Evolutionary conservation across 2,329 filamentous ascomycete genomes (phyloP).

Genomic region (Aspergillus nomiae): DNA sequence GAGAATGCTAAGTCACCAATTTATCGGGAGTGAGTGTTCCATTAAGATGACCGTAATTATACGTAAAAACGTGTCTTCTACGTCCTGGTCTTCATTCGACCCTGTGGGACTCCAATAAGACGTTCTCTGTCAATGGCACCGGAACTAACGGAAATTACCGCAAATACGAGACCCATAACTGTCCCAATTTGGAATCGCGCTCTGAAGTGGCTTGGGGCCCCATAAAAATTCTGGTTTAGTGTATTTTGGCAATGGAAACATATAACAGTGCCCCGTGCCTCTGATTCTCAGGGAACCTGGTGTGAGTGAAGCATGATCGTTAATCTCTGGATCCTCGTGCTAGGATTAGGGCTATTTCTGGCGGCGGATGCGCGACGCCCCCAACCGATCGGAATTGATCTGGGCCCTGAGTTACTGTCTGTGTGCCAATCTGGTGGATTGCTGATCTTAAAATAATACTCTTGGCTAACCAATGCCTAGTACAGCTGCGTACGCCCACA

Average conservation of each 20-base stretch:
- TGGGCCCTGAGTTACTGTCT: not conserved
- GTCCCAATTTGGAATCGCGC: not conserved
- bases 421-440: not conserved
- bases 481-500: not conserved
- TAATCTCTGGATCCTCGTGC: not conserved
- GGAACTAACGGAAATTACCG: not conserved
- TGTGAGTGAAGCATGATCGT: not conserved
- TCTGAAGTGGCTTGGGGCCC: not conserved
- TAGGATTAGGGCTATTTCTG: not conserved
- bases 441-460: not conserved
- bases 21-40: too few species aligned
- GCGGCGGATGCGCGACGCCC: not conserved
- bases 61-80: too few species aligned
- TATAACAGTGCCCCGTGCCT: not conserved
- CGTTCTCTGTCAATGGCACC: too few species aligned
- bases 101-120: too few species aligned
- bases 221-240: not conserved
- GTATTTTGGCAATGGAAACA: not conserved
- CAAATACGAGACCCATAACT: not conserved
- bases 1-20: too few species aligned
- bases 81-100: too few species aligned
- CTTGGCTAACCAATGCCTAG: not conserved
- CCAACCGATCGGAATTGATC: not conserved
- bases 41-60: too few species aligned
- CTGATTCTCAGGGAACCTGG: not conserved